These are phyloP conservation scores for Pleurotus tuoliensis DNA, from an alignment of 768 basidiomycete species.

Conservation along the genomic window DNA sequence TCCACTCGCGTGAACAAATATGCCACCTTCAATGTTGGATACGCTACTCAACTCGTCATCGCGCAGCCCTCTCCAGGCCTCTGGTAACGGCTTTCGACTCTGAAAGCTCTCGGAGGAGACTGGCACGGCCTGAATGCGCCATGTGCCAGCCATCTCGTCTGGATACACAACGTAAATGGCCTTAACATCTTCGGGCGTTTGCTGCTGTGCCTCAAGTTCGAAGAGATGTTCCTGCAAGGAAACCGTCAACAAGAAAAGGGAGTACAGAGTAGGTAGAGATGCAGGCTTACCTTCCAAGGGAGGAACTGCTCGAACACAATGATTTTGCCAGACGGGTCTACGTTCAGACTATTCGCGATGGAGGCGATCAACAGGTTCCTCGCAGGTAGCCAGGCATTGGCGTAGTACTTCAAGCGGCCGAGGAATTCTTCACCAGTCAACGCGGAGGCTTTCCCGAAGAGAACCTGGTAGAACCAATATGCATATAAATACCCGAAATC, in stretches of 20 bases:
- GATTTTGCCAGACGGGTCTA: conserved; percentile 74
- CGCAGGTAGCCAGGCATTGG: conserved; percentile 90
- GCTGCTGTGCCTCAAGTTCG: conserved; percentile 67
- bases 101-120: conserved; percentile 78
- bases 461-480: conserved; percentile 37
- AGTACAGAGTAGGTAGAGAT: background rate
- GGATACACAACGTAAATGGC: conserved; percentile 89
- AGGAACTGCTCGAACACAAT: conserved; percentile 75
- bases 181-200: conserved; percentile 38
- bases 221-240: conserved; percentile 73
- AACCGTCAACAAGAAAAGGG: background rate
- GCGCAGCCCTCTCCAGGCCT: conserved; percentile 88
- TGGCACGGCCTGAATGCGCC: conserved; percentile 94
- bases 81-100: conserved; percentile 89
- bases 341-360: conserved; percentile 51
- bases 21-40: conserved; percentile 75
- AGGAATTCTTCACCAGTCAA: conserved; percentile 87
- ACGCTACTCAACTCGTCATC: conserved; percentile 75
- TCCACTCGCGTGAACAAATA: conserved; percentile 94
- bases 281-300: conserved; percentile 76
- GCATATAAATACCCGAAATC: background rate
- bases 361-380: conserved; percentile 67
- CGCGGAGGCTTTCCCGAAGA: conserved; percentile 74
- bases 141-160: conserved; percentile 69
- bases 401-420: conserved; percentile 73